Conservation (phyloP, 495 filamentous ascomycete species). For the Pseudevernia furfuracea region DNA sequence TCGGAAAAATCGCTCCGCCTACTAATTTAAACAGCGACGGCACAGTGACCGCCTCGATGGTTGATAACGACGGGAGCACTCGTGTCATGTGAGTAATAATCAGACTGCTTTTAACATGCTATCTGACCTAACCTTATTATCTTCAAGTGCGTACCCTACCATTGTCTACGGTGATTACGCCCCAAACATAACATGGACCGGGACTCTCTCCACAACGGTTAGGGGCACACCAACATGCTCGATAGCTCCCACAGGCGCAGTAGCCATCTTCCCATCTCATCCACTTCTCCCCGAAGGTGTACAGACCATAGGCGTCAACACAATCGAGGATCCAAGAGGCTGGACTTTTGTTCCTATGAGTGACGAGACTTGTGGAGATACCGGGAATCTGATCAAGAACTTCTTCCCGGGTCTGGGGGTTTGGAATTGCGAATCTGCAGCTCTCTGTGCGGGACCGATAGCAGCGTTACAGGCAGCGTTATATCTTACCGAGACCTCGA, state of each 20-base stretch:
- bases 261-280: constrained; percentile 12
- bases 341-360: not conserved
- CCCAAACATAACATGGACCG: constrained; percentile 5
- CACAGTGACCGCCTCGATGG: constrained; percentile 11
- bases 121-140: not conserved
- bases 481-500: constrained; percentile 16
- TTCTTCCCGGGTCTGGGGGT: constrained; percentile 8
- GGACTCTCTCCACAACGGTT: constrained; percentile 5
- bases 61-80: not conserved
- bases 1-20: constrained; percentile 7
- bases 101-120: not conserved
- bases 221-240: constrained; percentile 7
- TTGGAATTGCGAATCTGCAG: not conserved
- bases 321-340: constrained; percentile 11
- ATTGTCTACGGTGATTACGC: constrained; percentile 5
- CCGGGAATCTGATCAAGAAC: not conserved
- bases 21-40: constrained; percentile 14
- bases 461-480: not conserved
- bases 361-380: not conserved
- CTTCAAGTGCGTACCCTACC: not conserved
- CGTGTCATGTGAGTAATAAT: not conserved
- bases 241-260: not conserved
- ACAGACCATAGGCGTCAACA: not conserved
- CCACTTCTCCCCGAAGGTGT: constrained; percentile 1
- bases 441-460: not conserved